Base-by-base conservation (phyloP, 106 monocot genomes). In the Phalaenopsis aphrodite region DNA sequence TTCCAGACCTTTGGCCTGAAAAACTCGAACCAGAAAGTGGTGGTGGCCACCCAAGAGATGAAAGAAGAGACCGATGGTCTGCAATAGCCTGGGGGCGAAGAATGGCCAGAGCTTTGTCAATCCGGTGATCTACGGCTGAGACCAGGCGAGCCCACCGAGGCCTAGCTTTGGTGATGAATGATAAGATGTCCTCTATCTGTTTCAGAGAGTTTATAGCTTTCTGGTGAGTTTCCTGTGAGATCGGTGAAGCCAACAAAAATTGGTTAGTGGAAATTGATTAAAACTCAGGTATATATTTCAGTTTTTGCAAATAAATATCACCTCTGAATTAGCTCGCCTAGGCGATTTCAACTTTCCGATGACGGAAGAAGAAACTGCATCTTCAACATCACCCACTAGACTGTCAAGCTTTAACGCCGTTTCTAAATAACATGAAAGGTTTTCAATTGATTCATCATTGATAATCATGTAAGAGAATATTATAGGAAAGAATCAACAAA, bases 331-430 rank as follows among this genome's bases (percentile, higher is more conserved):
- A 66, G 48, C 75, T 42, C 87, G 77, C 76, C 78, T 76, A 82
- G 81, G 84, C 80, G 84, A 67, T 79, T 52, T 88, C 42, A 92
- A 80, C 84, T 93, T 99, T 76, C 84, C 87, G 42, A 86, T 75
- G 67, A 92, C 87, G 72, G 90, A 85, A 82, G 92, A 89, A 85
- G 95, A 93, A 61, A 95, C 95, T 36, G 99, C 91, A 87, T 93
- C 99, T 87, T 99, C 99, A 78, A 99, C 87, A 75, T 95, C 99
- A 67, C 99, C 95, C 79, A 95, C 85, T 55, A 99, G 84, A 76
- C 89, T 84, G 78, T 95, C 93, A 81, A 99, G 93, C 81, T 93
- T 93, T 42, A 95, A 81, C 72, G 95, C 87, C 5, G 87, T 95
- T 78, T 91, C 99, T 99, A 49, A 47, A 76, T 76, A 8, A 74